These are phyloP conservation scores for Akebia trifoliata DNA, from an alignment of 164 flowering plant genomes.

Conservation along the genomic window DNA sequence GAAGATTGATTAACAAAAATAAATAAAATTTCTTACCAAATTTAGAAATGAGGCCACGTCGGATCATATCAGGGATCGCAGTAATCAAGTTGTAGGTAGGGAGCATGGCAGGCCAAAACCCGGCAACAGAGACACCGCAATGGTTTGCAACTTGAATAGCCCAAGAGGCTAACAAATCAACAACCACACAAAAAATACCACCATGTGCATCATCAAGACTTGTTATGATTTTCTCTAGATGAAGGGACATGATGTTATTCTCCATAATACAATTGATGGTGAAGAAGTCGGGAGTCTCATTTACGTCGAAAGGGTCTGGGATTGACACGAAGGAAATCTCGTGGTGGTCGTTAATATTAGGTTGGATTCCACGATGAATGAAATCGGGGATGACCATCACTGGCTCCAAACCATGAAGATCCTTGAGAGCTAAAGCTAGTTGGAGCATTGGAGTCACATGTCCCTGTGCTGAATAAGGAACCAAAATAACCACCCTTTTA, in stretches of 20 bases:
- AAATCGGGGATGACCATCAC: conserved; percentile 47
- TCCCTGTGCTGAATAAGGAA: conserved; percentile 89
- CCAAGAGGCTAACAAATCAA: conserved; percentile 72
- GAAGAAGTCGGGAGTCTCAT: conserved; percentile 43
- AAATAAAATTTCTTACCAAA: conserved; percentile 29
- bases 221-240: conserved; percentile 34
- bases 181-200: conserved; percentile 44
- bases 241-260: conserved; percentile 57
- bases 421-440: conserved; percentile 36
- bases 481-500: conserved; percentile 35
- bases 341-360: background rate
- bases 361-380: conserved; percentile 35
- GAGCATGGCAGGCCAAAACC: conserved; percentile 91
- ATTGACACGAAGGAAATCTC: conserved; percentile 31
- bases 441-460: conserved; percentile 84
- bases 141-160: conserved; percentile 51
- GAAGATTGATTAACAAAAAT: background rate
- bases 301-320: conserved; percentile 39
- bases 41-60: conserved; percentile 43
- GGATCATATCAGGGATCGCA: conserved; percentile 58
- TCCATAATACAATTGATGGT: conserved; percentile 58
- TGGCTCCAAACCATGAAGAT: conserved; percentile 40
- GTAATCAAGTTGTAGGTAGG: conserved; percentile 51
- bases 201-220: conserved; percentile 19
- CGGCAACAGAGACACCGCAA: conserved; percentile 43